Conservation (phyloP, 2,329 filamentous ascomycete genomes). For the Cytospora mali region DNA sequence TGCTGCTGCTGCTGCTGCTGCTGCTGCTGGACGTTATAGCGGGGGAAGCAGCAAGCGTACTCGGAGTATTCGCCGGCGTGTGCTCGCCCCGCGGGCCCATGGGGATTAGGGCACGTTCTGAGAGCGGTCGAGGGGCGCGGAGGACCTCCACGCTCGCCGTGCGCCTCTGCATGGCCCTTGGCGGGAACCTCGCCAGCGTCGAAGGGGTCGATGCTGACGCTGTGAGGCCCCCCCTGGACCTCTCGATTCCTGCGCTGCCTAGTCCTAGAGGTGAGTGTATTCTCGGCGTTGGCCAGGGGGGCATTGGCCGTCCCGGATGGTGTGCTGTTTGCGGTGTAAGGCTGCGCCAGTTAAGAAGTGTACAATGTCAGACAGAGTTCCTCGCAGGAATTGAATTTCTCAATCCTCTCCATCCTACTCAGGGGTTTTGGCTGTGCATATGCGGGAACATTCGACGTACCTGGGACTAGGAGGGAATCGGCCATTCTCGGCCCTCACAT, state of each 20-base stretch:
- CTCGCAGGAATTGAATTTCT: not conserved
- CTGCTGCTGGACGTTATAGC: not conserved
- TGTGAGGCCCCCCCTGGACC: not conserved
- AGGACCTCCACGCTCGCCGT: conserved; percentile 9
- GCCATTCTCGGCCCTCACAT: not conserved
- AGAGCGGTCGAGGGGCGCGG: conserved; percentile 20
- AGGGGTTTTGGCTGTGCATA: too few relatives aligned
- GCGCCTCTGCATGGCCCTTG: not conserved
- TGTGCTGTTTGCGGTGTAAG: not conserved
- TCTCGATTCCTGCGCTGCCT: not conserved
- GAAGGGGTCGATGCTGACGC: not conserved
- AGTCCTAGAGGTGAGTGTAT: not conserved
- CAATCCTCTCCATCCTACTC: not conserved
- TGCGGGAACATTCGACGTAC: not conserved
- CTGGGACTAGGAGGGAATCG: not conserved
- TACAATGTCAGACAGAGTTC: not conserved
- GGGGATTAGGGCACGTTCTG: conserved; percentile 21
- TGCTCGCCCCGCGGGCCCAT: not conserved
- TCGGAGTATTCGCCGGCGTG: not conserved
- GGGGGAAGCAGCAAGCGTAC: not conserved
- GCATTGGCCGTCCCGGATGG: too few relatives aligned
- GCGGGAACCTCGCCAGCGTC: not conserved
- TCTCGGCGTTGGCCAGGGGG: not conserved
- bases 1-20: not conserved
- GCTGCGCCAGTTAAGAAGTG: not conserved